A percentile compares a stretch with the other conserved stretches of the same genome.
These are phyloP conservation scores for Citrus medica DNA, from an alignment of 345 rosid genomes.

Conservation along the genomic window DNA sequence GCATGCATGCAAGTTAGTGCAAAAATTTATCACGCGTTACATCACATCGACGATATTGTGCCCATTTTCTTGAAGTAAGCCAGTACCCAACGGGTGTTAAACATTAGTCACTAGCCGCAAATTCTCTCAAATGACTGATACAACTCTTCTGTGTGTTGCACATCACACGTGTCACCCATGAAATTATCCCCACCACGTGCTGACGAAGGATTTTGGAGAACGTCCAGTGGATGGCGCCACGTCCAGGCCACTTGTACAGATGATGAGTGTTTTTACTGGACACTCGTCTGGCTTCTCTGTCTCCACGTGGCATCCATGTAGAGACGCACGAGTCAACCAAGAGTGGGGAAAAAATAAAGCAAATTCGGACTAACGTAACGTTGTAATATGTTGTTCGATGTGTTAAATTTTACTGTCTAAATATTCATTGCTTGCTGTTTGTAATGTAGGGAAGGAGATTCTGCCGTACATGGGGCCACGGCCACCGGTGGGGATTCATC, in stretches of 20 bases:
- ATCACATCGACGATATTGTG: neutral
- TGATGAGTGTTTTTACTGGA: neutral
- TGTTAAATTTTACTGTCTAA: no score
- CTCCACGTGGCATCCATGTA: neutral
- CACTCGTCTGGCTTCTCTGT: neutral
- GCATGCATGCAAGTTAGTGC: neutral
- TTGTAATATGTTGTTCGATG: no score
- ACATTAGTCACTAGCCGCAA: neutral
- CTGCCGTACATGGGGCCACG: constrained; percentile 61
- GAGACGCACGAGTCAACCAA: neutral
- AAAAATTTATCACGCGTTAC: neutral
- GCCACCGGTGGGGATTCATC: constrained; percentile 89
- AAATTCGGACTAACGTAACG: no score
- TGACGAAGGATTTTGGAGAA: neutral
- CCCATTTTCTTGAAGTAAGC: neutral
- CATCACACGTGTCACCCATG: neutral
- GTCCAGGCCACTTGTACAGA: neutral
- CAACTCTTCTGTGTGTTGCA: neutral
- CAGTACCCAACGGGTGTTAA: neutral
- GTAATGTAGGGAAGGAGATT: constrained; percentile 60
- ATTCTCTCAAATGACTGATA: neutral
- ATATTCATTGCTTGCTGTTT: neutral
- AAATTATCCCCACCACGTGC: neutral
- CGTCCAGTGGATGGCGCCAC: neutral
- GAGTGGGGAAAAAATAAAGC: neutral